phyloP scores from a whole-genome alignment of 2,329 filamentous ascomycete species.

The Didymosphaeria variabile region DNA sequence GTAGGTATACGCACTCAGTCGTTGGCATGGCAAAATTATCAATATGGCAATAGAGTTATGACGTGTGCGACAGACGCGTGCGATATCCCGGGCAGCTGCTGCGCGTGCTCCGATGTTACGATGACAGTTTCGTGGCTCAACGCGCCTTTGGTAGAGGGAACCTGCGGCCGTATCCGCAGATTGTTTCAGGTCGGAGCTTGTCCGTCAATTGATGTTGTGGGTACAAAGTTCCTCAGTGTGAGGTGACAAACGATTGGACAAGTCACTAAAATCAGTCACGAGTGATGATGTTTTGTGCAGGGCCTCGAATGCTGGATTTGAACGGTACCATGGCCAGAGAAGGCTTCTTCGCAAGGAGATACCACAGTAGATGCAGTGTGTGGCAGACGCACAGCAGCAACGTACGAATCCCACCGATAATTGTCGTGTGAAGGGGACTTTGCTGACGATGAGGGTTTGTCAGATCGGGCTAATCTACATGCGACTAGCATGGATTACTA shows the following conservation, averaged over 20 bases:
- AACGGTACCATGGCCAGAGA: not conserved
- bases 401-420: slow-evolving; percentile 1
- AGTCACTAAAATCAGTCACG: not conserved
- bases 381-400: not conserved
- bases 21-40: not conserved
- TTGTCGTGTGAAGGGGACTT: slow-evolving; percentile 5
- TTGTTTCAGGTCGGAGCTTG: not conserved
- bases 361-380: slow-evolving; percentile 4
- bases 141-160: not conserved
- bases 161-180: not conserved
- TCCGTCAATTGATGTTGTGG: not conserved
- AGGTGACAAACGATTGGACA: not conserved
- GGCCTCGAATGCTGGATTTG: not conserved
- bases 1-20: not conserved
- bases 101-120: not conserved
- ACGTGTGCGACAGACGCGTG: not conserved
- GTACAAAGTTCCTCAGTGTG: not conserved
- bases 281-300: slow-evolving; percentile 3
- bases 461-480: not conserved
- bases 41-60: not conserved
- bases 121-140: not conserved
- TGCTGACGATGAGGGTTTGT: slow-evolving; percentile 13
- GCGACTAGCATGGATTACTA: slow-evolving; percentile 3
- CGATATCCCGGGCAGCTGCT: not conserved
- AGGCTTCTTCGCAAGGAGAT: not conserved